Evolutionary conservation across 1,139 yeast species (phyloP).

Genomic region (Zhuliangozyma parablackwelliae): DNA sequence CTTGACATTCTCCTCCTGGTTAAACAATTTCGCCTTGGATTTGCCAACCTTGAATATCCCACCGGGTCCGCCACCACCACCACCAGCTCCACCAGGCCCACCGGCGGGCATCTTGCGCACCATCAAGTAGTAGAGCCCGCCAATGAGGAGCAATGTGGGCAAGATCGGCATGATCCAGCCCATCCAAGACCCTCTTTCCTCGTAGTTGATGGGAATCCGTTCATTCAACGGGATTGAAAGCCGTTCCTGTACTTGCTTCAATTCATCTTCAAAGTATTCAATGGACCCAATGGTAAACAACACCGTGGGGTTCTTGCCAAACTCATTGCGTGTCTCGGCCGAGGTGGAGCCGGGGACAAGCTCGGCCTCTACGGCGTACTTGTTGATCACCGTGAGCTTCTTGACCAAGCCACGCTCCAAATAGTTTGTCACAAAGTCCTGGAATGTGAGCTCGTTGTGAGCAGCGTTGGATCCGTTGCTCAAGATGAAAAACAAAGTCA

Average conservation of each 20-base stretch:
- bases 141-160: constrained; percentile 68
- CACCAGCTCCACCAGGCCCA: constrained; percentile 28
- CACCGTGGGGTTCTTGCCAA: constrained; percentile 42
- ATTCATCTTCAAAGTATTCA: constrained; percentile 66
- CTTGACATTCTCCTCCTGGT: constrained; percentile 67
- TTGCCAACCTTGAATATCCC: constrained; percentile 64
- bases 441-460: constrained; percentile 66
- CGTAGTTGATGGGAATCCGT: constrained; percentile 61
- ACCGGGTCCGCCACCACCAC: constrained; percentile 44
- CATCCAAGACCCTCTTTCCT: constrained; percentile 55
- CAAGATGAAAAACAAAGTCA: constrained; percentile 13
- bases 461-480: constrained; percentile 13
- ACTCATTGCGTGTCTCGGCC: constrained; percentile 24
- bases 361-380: constrained; percentile 69
- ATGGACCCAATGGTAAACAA: constrained; percentile 71
- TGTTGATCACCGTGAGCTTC: constrained; percentile 71
- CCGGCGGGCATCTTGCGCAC: constrained; percentile 49
- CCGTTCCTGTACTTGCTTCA: constrained; percentile 58
- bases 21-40: constrained; percentile 66
- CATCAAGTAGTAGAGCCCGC: constrained; percentile 68
- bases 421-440: constrained; percentile 81
- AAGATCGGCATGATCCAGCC: constrained; percentile 56
- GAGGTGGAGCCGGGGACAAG: constrained; percentile 56
- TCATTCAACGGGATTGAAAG: constrained; percentile 55
- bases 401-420: constrained; percentile 82